phyloP scores from a whole-genome alignment of 176 grass and related monocot genomes.

The Carex kokanica region DNA sequence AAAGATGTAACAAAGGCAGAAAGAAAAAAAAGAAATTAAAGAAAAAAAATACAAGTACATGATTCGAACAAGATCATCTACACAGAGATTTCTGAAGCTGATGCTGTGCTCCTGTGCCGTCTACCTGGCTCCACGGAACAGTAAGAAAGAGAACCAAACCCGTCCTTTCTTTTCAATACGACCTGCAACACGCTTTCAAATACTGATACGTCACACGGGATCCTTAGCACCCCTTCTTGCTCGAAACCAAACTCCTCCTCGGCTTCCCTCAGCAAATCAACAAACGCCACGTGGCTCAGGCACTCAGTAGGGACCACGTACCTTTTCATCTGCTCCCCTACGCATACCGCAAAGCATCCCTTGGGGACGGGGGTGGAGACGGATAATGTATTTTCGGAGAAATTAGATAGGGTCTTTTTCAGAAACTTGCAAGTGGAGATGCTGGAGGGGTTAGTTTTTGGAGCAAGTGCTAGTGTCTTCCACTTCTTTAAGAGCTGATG shows the following conservation, averaged over 20 bases:
- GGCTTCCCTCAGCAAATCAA: slow-evolving; percentile 48
- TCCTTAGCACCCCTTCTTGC: slow-evolving; percentile 56
- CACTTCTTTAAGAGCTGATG: slow-evolving; percentile 83
- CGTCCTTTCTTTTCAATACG: slow-evolving; percentile 44
- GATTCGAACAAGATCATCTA: slow-evolving; percentile 30
- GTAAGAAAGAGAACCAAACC: slow-evolving; percentile 20
- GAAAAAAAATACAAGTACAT: slow-evolving; percentile 17
- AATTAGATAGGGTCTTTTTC: slow-evolving; percentile 35
- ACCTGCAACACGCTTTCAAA: slow-evolving; percentile 56
- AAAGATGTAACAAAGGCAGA: background rate
- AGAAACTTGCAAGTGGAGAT: slow-evolving; percentile 36
- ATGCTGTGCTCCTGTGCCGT: background rate
- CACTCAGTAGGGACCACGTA: slow-evolving; percentile 73
- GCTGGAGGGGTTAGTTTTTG: background rate
- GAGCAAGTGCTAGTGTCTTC: slow-evolving; percentile 58
- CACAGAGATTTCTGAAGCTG: slow-evolving; percentile 34
- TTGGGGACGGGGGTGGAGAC: slow-evolving; percentile 16
- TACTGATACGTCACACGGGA: slow-evolving; percentile 57
- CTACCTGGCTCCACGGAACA: slow-evolving; percentile 10
- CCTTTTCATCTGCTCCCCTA: slow-evolving; percentile 70
- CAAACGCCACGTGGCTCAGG: slow-evolving; percentile 60
- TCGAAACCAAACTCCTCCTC: slow-evolving; percentile 80
- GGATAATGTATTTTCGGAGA: slow-evolving; percentile 11
- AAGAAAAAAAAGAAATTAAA: slow-evolving; percentile 18
- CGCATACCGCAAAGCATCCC: slow-evolving; percentile 61